Evolutionary conservation across 208 protist species (phyloP), one percentile per base, ranked within the genome.

Genomic region (Trypanosoma grayi): DNA sequence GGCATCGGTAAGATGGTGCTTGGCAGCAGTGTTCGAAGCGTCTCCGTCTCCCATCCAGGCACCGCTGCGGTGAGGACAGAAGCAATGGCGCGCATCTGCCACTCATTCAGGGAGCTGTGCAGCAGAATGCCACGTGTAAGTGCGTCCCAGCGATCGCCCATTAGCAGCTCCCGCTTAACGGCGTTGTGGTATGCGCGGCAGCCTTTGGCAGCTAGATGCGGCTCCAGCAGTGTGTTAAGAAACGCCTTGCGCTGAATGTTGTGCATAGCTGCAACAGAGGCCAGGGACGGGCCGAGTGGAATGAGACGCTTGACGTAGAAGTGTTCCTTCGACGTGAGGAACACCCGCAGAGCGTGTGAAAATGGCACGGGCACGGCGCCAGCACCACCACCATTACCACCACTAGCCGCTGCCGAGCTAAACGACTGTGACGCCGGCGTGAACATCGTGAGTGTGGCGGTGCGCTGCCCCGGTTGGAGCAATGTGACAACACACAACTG

Each of bases 401-500:
- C 39, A 28, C n/a, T 25, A 65, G 1, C 7, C 18, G 9, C 14
- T 46, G 24, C 25, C 24, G 20, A 5, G 46, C 30, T 2, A 34
- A 0, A 2, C n/a, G 39, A 30, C 31, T 7, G 24, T 51, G 27
- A 22, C 62, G 28, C 4, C 51, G 59, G 37, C 69, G 74, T 34
- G 64, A 70, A 60, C 43, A 58, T 24, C 5, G 57, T 71, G 11
- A 93, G 67, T 7, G 36, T 37, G 36, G 70, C 73, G 31, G 60
- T 75, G 13, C 80, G 56, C 31, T 74, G 48, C 1, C 73, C 70
- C 2, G 16, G 60, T 22, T 48, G 31, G 7, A 85, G 51, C 0
- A 59, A 24, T 28, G 74, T 58, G n/a, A 90, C 69, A 67, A 85
- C 47, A 66, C 80, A 93, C 37, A 93, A 48, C 50, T 87, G 79